Base-by-base conservation (phyloP, 345 rosid species). In the Euphorbia peplus region DNA sequence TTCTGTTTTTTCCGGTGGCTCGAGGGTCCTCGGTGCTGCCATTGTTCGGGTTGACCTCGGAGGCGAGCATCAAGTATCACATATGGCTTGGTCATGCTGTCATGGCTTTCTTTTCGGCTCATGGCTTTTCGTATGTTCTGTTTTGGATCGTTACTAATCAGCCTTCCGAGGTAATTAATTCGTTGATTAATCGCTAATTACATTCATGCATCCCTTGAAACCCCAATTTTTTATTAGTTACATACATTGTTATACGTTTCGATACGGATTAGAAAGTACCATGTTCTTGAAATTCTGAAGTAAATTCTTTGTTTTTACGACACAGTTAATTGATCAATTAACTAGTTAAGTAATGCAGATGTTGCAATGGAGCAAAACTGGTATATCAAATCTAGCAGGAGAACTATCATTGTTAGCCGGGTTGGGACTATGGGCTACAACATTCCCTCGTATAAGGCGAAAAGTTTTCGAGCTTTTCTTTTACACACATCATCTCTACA, bases 11-110 rank as follows among this genome's bases (percentile, higher is more conserved):
- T 51, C 97, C 97, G 25, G 98, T 93, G 80, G 78, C 92, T 3
- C 87, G 98, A 7, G 91, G 91, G 0, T 91, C 97, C 1, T 90
- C 96, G 59, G 70, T 93, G 77, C 77, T 93, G 42, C 81, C 82
- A 11, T 52, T 84, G 19, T 69, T 93, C 5, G 97, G 96, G 10
- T 64, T 93, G 28, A 87, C 93, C 25, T 90, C 95, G 16, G 98
- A 93, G 68, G 79, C 81, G 1, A 83, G 96, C 91, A 91, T 93
- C 66, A 93, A 89, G 82, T 93, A 93, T 35, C 98, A 93, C 50
- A 87, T 87, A 44, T 93, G 98, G 97, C 75, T 93, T 1, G 97
- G 98, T 1, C 96, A 93, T 65, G 63, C 84, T 67, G 85, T 83
- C 72, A 79, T 93, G 90, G 12, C 70, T 24, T 48, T 87, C 75